phyloP scores from a whole-genome alignment of 108 stramenopile genomes.

The Skeletonema marinoi region DNA sequence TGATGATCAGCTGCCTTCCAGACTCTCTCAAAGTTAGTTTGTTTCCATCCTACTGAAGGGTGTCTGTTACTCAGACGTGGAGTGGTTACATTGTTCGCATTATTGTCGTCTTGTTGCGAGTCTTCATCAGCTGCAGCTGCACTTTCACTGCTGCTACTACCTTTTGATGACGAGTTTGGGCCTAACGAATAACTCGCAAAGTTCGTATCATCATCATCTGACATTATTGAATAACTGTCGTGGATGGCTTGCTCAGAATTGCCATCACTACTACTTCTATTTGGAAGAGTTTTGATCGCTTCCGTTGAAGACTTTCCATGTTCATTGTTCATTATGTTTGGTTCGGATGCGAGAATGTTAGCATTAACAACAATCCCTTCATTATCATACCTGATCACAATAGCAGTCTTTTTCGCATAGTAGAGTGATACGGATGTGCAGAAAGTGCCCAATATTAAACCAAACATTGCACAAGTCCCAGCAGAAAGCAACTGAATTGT shows the following conservation, averaged over 20 bases:
- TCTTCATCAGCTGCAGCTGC: not conserved
- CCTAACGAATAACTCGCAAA: not conserved
- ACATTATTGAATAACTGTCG: not conserved
- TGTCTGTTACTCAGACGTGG: not conserved
- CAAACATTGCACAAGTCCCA: not conserved
- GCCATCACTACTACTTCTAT: not conserved
- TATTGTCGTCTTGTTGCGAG: not conserved
- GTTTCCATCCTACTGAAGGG: not conserved
- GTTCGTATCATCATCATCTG: not conserved
- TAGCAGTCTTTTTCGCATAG: conserved; percentile 8
- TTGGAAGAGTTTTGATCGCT: conserved; percentile 8
- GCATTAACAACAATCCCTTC: conserved; percentile 10
- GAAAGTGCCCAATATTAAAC: conserved; percentile 5
- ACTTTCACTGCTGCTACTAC: not conserved
- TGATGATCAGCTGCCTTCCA: not conserved
- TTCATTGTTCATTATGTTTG: not conserved
- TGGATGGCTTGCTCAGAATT: not conserved
- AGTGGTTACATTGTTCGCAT: not conserved
- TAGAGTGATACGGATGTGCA: conserved; percentile 7
- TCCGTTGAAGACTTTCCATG: not conserved
- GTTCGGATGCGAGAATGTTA: conserved; percentile 12
- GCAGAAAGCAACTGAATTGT: not conserved
- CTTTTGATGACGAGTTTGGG: not conserved
- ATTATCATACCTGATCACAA: conserved; percentile 4
- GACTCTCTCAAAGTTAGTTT: not conserved